A percentile compares a stretch with the other conserved stretches of the same genome.
These are phyloP conservation scores for Apiotrichum montevideense DNA, from an alignment of 1,284 basidiomycete species.

Conservation along the genomic window DNA sequence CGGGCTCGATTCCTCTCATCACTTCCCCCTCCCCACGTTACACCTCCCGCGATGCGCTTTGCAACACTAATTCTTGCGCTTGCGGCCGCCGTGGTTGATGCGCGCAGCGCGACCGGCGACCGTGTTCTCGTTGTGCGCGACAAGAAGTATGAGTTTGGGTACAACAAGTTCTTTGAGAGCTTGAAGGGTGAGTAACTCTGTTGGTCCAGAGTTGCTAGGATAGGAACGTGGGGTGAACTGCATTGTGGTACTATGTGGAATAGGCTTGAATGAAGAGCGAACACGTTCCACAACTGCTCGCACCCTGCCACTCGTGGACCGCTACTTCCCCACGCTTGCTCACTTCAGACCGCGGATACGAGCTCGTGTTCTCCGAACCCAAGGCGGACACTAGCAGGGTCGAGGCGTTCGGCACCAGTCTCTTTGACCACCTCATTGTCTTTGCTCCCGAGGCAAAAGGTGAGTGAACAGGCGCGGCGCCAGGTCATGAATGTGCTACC, in stretches of 20 bases:
- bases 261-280: too few species aligned
- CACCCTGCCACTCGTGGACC: neutral
- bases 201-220: neutral
- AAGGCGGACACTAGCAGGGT: conserved; percentile 63
- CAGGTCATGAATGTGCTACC: too few species aligned
- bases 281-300: neutral
- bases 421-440: conserved; percentile 75
- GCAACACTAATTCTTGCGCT: conserved; percentile 1
- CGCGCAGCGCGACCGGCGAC: conserved; percentile 74
- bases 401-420: conserved; percentile 62
- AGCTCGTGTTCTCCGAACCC: conserved; percentile 74
- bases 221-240: too few species aligned
- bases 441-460: conserved; percentile 77
- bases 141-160: conserved; percentile 55
- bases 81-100: conserved; percentile 37
- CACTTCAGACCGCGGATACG: conserved; percentile 62
- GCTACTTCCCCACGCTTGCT: neutral
- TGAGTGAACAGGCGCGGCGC: conserved; percentile 40
- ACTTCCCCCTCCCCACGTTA: neutral
- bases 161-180: conserved; percentile 72
- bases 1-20: neutral
- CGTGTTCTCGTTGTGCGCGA: conserved; percentile 79
- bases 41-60: neutral
- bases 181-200: conserved; percentile 57
- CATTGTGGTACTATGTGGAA: too few species aligned